A percentile compares a stretch with the other conserved stretches of the same genome.
These are phyloP conservation scores for Quercus tomentella DNA, from an alignment of 331 rosid genomes.

Conservation along the genomic window DNA sequence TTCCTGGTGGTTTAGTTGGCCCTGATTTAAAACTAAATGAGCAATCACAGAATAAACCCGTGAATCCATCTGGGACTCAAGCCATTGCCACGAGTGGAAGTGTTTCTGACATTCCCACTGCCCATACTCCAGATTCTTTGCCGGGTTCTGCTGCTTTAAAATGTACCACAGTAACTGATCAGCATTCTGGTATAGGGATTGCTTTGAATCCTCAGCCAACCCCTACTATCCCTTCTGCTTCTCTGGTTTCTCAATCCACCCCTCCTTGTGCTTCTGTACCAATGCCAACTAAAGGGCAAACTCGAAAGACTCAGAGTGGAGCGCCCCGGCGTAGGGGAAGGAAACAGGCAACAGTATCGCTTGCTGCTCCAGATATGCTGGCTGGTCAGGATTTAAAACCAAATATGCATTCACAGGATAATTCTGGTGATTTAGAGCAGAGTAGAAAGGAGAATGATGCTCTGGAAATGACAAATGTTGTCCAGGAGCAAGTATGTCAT, in stretches of 20 bases:
- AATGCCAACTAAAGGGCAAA: constrained; percentile 45
- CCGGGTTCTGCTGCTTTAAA: constrained; percentile 40
- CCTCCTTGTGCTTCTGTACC: constrained; percentile 44
- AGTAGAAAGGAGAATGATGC: constrained; percentile 38
- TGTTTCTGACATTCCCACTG: constrained; percentile 27
- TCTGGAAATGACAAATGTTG: constrained; percentile 26
- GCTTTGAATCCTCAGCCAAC: constrained; percentile 44
- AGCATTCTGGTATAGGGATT: constrained; percentile 32
- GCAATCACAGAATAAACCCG: constrained; percentile 37
- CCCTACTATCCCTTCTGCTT: constrained; percentile 36
- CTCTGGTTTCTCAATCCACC: constrained; percentile 39
- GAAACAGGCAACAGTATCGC: constrained; percentile 45
- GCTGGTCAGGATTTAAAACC: constrained; percentile 40
- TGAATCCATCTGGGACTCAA: constrained; percentile 35
- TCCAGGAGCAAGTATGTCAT: constrained; percentile 38
- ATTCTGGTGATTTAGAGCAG: constrained; percentile 31
- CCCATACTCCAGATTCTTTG: constrained; percentile 22
- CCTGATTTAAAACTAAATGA: constrained; percentile 51
- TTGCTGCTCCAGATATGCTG: constrained; percentile 37
- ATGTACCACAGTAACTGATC: constrained; percentile 27
- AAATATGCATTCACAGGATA: constrained; percentile 30
- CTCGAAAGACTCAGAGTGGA: constrained; percentile 56
- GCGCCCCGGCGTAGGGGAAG: constrained; percentile 79
- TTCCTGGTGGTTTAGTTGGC: constrained; percentile 36
- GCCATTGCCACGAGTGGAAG: constrained; percentile 31